Evolutionary conservation across 805 yeast genomes (phyloP).

Genomic region (Komagataella pseudopastoris): DNA sequence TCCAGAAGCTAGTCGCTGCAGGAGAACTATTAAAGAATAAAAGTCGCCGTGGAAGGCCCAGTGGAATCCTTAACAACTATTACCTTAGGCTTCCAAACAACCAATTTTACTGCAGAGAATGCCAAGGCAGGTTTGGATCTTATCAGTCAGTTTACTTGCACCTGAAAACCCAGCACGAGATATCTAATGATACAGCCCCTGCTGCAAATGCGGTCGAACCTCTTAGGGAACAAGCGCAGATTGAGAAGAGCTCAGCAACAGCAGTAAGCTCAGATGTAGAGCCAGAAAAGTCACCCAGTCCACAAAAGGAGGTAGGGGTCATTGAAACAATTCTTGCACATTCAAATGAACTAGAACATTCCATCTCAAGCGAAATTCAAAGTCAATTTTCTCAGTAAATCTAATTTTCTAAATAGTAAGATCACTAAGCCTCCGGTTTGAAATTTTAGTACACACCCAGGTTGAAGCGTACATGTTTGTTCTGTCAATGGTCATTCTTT

Average conservation of each 20-base stretch:
- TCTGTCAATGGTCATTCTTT: constrained; percentile 61
- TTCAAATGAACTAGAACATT: not conserved
- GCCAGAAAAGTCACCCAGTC: not conserved
- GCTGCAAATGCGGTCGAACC: not conserved
- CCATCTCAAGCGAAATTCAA: not conserved
- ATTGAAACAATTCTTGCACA: not conserved
- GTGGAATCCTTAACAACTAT: not conserved
- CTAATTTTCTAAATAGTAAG: not conserved
- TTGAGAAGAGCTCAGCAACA: not conserved
- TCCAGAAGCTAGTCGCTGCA: not conserved
- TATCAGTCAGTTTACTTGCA: not conserved
- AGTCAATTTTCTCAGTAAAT: not conserved
- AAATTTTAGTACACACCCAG: constrained; percentile 60
- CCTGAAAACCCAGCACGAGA: not conserved
- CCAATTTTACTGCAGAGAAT: not conserved
- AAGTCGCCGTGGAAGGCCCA: not conserved
- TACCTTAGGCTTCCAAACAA: not conserved
- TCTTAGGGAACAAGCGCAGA: not conserved
- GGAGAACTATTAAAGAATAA: not conserved
- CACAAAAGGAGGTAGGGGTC: not conserved
- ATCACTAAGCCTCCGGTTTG: not conserved
- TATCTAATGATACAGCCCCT: not conserved
- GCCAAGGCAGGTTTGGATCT: not conserved
- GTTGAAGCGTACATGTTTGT: constrained; percentile 84
- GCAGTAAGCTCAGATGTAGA: not conserved